A percentile compares a stretch with the other conserved stretches of the same genome.
These are phyloP conservation scores for Rosa chinensis DNA, from an alignment of 306 rosid genomes.

Conservation along the genomic window DNA sequence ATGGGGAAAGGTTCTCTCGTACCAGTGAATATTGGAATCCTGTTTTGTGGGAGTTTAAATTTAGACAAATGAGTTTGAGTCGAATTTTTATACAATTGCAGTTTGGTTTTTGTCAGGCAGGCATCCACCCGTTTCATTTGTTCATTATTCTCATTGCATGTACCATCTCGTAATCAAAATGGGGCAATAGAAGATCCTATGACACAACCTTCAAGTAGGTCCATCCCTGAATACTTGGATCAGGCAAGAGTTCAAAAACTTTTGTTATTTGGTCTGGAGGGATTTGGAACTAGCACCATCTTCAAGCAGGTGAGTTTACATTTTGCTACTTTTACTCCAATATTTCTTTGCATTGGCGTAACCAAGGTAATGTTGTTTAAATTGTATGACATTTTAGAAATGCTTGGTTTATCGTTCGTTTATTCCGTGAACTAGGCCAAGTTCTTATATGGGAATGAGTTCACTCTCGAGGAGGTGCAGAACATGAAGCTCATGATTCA, in stretches of 20 bases:
- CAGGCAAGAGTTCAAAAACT: slow-evolving; percentile 79
- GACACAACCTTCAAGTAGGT: slow-evolving; percentile 49
- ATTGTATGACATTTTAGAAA: too few species aligned
- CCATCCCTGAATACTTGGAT: slow-evolving; percentile 74
- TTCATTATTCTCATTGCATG: slow-evolving; percentile 83
- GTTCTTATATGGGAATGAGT: too few species aligned
- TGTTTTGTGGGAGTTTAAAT: slow-evolving; percentile 34
- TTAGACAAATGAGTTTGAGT: slow-evolving; percentile 34
- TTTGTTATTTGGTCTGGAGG: slow-evolving; percentile 80
- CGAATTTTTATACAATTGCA: slow-evolving; percentile 47
- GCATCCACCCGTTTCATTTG: slow-evolving; percentile 81
- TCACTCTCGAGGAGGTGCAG: too few species aligned
- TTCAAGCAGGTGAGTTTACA: too few species aligned
- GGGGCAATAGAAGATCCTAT: slow-evolving; percentile 54
- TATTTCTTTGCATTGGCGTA: too few species aligned
- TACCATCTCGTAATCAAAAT: slow-evolving; percentile 61
- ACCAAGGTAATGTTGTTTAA: too few species aligned
- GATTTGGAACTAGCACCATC: slow-evolving; percentile 72
- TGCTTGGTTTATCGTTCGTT: too few species aligned
- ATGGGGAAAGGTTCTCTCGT: slow-evolving; percentile 98
- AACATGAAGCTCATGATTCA: too few species aligned
- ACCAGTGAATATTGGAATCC: slow-evolving; percentile 36
- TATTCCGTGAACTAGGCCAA: too few species aligned
- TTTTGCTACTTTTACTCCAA: too few species aligned
- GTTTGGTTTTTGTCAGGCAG: slow-evolving; percentile 93